Conservation (phyloP, 352 stramenopile genomes). For the Phytophthora citrophthora region DNA sequence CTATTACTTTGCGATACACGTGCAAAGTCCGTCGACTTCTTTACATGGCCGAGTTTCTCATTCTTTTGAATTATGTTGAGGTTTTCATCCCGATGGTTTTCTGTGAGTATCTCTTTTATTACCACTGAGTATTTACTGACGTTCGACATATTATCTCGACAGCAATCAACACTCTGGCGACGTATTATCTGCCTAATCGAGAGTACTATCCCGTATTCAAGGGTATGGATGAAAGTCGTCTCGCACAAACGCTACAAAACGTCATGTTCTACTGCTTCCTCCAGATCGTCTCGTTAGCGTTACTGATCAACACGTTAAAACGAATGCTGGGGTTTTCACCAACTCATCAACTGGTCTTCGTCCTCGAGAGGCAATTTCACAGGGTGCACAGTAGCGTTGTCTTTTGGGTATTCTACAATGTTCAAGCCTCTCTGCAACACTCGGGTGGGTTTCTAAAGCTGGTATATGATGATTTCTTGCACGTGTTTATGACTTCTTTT, state of each 20-base stretch:
- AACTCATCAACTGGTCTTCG: constrained; percentile 42
- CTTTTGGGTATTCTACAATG: constrained; percentile 46
- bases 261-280: constrained; percentile 45
- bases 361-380: constrained; percentile 38
- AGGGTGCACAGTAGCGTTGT: constrained; percentile 37
- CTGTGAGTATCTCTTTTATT: constrained; percentile 13
- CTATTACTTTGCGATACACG: constrained; percentile 1
- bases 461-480: not conserved
- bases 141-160: not conserved
- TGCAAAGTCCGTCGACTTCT: constrained; percentile 2
- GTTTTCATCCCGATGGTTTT: constrained; percentile 40
- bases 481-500: not conserved
- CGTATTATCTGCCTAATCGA: constrained; percentile 42
- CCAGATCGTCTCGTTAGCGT: constrained; percentile 43
- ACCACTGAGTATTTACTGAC: not conserved
- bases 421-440: constrained; percentile 15
- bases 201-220: constrained; percentile 38
- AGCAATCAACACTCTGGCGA: constrained; percentile 35
- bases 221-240: constrained; percentile 11
- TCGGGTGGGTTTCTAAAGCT: not conserved
- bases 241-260: constrained; percentile 33
- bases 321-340: constrained; percentile 35
- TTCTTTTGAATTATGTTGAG: constrained; percentile 35
- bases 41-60: constrained; percentile 32
- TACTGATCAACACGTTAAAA: constrained; percentile 29